Conservation (phyloP, 2,329 filamentous ascomycete genomes). For the Thielaviopsis punctulata region DNA sequence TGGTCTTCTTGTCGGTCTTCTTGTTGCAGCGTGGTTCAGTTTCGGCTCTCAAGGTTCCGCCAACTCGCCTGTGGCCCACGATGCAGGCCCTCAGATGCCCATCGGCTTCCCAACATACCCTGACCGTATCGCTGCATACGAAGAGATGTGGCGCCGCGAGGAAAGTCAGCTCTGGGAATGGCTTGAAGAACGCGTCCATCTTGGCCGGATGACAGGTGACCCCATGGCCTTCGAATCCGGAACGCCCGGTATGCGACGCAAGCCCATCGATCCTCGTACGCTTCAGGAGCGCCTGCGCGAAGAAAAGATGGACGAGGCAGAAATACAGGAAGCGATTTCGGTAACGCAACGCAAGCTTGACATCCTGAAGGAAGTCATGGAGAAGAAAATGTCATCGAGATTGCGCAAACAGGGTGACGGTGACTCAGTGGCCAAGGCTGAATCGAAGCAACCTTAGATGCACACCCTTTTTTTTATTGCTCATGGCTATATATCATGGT, state of each 20-base stretch:
- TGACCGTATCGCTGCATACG: constrained; percentile 65
- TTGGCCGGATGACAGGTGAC: constrained; percentile 38
- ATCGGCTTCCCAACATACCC: constrained; percentile 30
- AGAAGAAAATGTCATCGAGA: constrained; percentile 29
- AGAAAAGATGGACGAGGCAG: constrained; percentile 49
- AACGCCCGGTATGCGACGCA: constrained; percentile 18
- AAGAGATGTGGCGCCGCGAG: constrained; percentile 80
- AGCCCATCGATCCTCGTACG: constrained; percentile 36
- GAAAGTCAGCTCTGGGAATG: constrained; percentile 86
- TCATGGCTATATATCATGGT: neutral
- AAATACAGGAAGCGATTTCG: constrained; percentile 64
- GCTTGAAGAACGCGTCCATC: constrained; percentile 70
- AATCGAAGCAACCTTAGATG: neutral
- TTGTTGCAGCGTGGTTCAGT: constrained; percentile 60
- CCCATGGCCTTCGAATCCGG: constrained; percentile 18
- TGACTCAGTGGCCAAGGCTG: neutral
- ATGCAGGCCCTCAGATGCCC: constrained; percentile 15
- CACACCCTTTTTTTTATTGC: neutral
- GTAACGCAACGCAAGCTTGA: constrained; percentile 74
- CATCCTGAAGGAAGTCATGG: constrained; percentile 57
- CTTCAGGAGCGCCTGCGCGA: constrained; percentile 41
- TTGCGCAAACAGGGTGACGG: neutral
- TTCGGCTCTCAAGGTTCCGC: constrained; percentile 30
- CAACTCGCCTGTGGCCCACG: constrained; percentile 17
- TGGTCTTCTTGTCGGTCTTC: constrained; percentile 51